Evolutionary conservation across 495 filamentous ascomycete species (phyloP).

Genomic region (Daldinia concentrica): DNA sequence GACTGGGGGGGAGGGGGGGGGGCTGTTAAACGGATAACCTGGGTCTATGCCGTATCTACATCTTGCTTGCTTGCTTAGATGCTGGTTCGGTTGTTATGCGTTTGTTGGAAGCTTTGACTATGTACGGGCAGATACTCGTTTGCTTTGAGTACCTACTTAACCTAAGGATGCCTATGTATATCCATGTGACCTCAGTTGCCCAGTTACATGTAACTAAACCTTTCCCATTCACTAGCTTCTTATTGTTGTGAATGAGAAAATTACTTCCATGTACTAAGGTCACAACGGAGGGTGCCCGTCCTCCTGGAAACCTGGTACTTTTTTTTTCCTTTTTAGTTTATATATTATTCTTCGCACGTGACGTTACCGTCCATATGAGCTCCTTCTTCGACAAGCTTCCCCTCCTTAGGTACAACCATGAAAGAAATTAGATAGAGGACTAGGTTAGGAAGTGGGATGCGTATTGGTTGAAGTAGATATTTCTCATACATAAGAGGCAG

Average conservation of each 20-base stretch:
- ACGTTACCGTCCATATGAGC: constrained; percentile 1
- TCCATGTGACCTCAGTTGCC: background rate
- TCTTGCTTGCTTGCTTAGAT: background rate
- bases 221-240: background rate
- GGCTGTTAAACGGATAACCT: background rate
- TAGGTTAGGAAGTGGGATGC: background rate
- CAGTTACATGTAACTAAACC: background rate
- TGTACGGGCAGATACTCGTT: too few relatives aligned
- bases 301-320: background rate
- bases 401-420: background rate
- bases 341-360: background rate
- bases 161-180: too few relatives aligned
- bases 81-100: too few relatives aligned
- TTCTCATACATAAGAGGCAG: background rate
- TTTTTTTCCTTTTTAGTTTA: too few relatives aligned
- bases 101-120: too few relatives aligned
- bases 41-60: background rate
- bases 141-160: too few relatives aligned
- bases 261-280: background rate
- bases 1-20: background rate
- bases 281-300: background rate
- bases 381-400: background rate
- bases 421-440: background rate
- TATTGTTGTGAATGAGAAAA: background rate
- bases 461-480: background rate